Base-by-base conservation (phyloP, 495 filamentous ascomycete genomes). In the Xylaria venustula region DNA sequence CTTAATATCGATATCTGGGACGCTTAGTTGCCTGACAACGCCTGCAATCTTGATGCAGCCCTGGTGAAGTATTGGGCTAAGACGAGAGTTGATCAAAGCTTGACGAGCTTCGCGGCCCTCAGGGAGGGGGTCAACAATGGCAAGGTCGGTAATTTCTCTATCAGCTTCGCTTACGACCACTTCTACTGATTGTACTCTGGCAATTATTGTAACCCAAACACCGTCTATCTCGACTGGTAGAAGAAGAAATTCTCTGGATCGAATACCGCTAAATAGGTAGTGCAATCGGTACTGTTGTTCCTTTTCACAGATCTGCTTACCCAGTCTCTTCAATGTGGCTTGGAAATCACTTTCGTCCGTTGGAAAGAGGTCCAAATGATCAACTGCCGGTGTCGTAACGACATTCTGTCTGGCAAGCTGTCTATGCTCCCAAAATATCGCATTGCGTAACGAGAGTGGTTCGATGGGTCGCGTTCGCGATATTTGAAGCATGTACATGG, bases 381-480 rank as follows among this genome's bases (percentile, higher is more conserved):
- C 62, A 23, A 65, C 15, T 0, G 60, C 14, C 0, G 69, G 69
- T 1, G 62, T 69, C 2, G 58, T 65, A 22, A 71, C 41, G 2
- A 65, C 3, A 5, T 9, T 15, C 52, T 2, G 9, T 4, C 11
- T 42, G 30, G 1, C 64, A 44, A 69, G 23, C 12, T 65, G 61
- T 15, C 64, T 57, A 20, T 64, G 66, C 56, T 69, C 66, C 69
- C 69, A 69, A 37, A 69, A 67, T 3, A 71, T 15, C 2, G 60
- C 64, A 0, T 65, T 45, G 4, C 60, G 37, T 0, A 71, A 44
- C 4, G 56, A 62, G 2, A 42, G 48, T 0, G 36, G 1, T 0
- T 63, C 42, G 3, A 71, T 40, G 4, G 62, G 62, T 1, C 42
- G 28, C 0, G 58, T 32, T 19, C 60, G 57, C 0, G 25, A 42